Evolutionary conservation across 2,329 filamentous ascomycete species (phyloP), one percentile per base, ranked within the genome.

Genomic region (Ceratocystis destructans): DNA sequence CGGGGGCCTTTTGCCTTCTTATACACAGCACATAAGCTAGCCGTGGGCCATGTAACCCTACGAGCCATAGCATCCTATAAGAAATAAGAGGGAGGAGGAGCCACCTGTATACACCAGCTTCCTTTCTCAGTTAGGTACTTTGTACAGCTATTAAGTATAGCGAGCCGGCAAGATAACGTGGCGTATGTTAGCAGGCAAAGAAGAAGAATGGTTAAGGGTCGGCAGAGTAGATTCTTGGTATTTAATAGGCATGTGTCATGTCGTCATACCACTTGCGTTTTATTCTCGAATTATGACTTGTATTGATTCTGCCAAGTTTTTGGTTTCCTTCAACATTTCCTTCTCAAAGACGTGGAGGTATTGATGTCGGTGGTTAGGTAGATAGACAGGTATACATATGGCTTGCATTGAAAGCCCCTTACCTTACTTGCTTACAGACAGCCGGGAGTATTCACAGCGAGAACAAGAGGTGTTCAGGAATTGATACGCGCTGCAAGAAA

Each of bases 1-100:
- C 44, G 61, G 61, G 61, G 22, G 50, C 61, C 37, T 50, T 63
- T 63, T 33, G 61, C 22, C 61, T 63, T 63, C 61, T 63, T 63
- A 63, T 63, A 63, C 44, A 10, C 44, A 20, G 6, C 37, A 50
- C 61, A n/a, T 15, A 12, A 5, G 20, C 25, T 1, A 28, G 61
- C 44, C 17, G 17, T 45, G 25, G 46, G 45, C 61, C 44, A 63
- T 63, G 61, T 50, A 31, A 63, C 61, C 31, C 41, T 50, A 48
- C 44, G 12, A 45, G 44, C 55, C 33, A 31, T 5, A 4, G 1
- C 55, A 59, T 59, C 8, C 55, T 59, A 8, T 37, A 10, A 59
- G 15, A 31, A 59, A 17, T 17, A 12, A 59, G 53, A 57, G 28
- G 15, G 53, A 12, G 15, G 28, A 6, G 53, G 17, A 25, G 12